Percentiles rank a stretch among this genome's conserved stretches.
These are phyloP conservation scores for Proteromonas lacertae DNA, from an alignment of 352 stramenopile species.

Conservation along the genomic window DNA sequence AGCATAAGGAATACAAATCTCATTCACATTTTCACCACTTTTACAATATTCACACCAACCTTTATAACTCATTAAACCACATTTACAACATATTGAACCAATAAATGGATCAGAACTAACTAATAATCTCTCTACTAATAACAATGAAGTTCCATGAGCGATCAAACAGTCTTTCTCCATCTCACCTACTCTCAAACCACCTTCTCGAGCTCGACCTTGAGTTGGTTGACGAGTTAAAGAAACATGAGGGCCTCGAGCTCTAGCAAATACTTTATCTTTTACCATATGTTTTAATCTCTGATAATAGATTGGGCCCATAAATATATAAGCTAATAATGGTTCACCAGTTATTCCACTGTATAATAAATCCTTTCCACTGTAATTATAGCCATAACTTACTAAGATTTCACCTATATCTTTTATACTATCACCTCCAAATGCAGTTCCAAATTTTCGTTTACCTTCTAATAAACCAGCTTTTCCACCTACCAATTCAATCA, in stretches of 20 bases:
- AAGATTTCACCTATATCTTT: slow-evolving; percentile 57
- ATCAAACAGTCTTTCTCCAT: slow-evolving; percentile 99
- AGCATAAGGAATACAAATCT: slow-evolving; percentile 89
- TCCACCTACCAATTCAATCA: slow-evolving; percentile 91
- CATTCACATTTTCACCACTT: slow-evolving; percentile 76
- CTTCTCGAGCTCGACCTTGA: slow-evolving; percentile 77
- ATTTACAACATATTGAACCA: slow-evolving; percentile 82
- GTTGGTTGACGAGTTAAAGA: slow-evolving; percentile 87
- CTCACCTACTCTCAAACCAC: slow-evolving; percentile 87
- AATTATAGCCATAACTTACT: slow-evolving; percentile 86
- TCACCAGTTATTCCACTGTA: slow-evolving; percentile 64
- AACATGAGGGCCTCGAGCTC: slow-evolving; percentile 59
- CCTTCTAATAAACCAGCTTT: slow-evolving; percentile 82
- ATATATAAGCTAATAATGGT: slow-evolving; percentile 91
- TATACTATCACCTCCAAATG: slow-evolving; percentile 77
- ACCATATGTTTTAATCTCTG: slow-evolving; percentile 99
- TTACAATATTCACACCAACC: slow-evolving; percentile 95
- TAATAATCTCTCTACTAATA: slow-evolving; percentile 98
- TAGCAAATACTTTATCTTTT: slow-evolving; percentile 99
- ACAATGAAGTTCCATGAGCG: slow-evolving; percentile 86
- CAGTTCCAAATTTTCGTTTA: slow-evolving; percentile 74
- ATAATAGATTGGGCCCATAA: slow-evolving; percentile 98
- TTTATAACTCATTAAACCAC: slow-evolving; percentile 70
- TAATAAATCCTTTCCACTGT: slow-evolving; percentile 87
- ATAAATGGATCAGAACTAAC: slow-evolving; percentile 94